These are phyloP conservation scores for Trichaptum fuscoviolaceum DNA, from an alignment of 768 basidiomycete species.

Conservation along the genomic window DNA sequence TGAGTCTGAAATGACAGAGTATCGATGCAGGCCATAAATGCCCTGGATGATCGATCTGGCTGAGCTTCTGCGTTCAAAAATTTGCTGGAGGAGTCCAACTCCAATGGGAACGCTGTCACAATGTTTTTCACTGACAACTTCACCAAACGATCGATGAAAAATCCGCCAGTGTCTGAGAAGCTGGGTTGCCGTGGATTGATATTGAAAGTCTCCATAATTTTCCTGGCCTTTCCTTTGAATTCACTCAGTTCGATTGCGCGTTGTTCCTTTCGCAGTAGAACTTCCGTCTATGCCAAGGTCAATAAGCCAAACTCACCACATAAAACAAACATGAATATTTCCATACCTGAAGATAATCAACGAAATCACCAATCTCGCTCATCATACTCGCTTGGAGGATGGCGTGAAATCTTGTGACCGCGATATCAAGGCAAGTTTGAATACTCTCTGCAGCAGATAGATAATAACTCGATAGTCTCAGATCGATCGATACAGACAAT, in stretches of 20 bases:
- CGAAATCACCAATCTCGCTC: constrained; percentile 82
- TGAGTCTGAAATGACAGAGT: constrained; percentile 68
- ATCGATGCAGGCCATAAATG: constrained; percentile 82
- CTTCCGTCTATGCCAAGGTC: constrained; percentile 52
- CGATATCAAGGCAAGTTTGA: constrained; percentile 38
- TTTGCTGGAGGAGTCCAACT: constrained; percentile 53
- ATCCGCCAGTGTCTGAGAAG: constrained; percentile 31
- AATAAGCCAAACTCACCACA: constrained; percentile 10
- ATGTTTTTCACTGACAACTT: constrained; percentile 57
- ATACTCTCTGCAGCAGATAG: constrained; percentile 20
- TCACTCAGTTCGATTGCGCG: constrained; percentile 73
- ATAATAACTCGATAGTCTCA: constrained; percentile 34
- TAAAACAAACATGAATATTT: not conserved
- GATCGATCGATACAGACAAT: constrained; percentile 82
- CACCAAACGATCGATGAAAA: constrained; percentile 36
- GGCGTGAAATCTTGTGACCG: constrained; percentile 76
- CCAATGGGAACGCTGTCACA: constrained; percentile 88
- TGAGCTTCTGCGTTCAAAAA: constrained; percentile 36
- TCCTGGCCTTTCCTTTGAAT: constrained; percentile 78
- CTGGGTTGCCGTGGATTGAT: constrained; percentile 31
- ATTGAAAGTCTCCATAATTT: constrained; percentile 71
- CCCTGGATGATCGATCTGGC: constrained; percentile 50
- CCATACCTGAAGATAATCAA: constrained; percentile 75
- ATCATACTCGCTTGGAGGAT: constrained; percentile 94
- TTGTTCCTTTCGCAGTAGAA: constrained; percentile 66